Evolutionary conservation across 257 asterid genomes (phyloP).

Genomic region (Solanum piurae): DNA sequence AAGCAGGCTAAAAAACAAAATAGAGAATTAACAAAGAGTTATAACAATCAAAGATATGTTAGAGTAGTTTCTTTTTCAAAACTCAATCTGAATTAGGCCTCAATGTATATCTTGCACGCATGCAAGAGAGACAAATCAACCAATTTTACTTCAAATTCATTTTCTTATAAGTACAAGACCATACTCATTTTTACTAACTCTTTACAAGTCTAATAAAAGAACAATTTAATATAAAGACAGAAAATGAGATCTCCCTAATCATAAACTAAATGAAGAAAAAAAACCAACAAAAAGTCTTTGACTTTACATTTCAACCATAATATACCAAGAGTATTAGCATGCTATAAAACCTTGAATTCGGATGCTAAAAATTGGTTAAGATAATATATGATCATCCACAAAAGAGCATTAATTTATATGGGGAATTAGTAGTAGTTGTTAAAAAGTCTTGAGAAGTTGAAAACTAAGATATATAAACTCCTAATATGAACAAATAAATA

Average conservation of each 20-base stretch:
- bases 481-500: too few relatives aligned
- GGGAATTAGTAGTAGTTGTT: neutral
- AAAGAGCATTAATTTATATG: neutral
- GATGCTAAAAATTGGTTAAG: neutral
- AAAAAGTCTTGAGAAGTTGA: neutral
- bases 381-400: neutral
- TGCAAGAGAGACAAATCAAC: neutral
- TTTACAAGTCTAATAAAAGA: too few relatives aligned
- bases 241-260: neutral
- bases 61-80: too few relatives aligned
- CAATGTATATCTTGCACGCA: neutral
- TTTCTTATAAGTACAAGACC: too few relatives aligned
- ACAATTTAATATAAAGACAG: too few relatives aligned
- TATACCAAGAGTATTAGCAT: too few relatives aligned
- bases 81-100: neutral
- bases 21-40: too few relatives aligned
- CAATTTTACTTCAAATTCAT: neutral
- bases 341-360: neutral
- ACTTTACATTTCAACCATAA: neutral
- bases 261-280: neutral
- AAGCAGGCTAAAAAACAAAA: too few relatives aligned
- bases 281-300: neutral
- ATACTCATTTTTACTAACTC: neutral
- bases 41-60: neutral
- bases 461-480: neutral